These are phyloP conservation scores for Saccharomycopsis malanga DNA, from an alignment of 805 yeast genomes.

Conservation along the genomic window DNA sequence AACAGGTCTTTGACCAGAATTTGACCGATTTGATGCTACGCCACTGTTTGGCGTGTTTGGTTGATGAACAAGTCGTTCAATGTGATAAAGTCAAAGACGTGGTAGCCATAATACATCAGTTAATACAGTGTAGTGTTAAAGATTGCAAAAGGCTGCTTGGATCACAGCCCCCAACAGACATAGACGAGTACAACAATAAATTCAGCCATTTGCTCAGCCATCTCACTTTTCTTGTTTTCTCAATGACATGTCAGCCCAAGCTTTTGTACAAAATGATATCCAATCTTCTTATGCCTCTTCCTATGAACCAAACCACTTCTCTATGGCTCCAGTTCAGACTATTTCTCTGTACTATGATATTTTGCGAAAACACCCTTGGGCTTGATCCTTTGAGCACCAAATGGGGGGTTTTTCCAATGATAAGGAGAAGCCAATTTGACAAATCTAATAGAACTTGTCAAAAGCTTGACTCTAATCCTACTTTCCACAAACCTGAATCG, in stretches of 20 bases:
- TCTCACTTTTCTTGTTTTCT: background rate
- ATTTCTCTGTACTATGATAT: background rate
- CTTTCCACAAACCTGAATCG: no score
- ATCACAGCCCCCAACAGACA: no score
- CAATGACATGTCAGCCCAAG: slow-evolving; percentile 1
- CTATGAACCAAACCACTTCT: no score
- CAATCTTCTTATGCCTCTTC: background rate
- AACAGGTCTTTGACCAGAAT: background rate
- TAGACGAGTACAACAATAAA: background rate
- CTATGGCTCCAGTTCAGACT: background rate
- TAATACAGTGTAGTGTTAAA: background rate
- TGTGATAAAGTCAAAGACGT: background rate
- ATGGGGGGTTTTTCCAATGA: background rate
- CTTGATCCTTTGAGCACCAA: background rate
- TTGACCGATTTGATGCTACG: background rate
- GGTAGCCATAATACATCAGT: background rate
- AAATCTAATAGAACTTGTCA: background rate
- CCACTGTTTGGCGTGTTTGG: background rate
- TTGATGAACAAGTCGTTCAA: background rate
- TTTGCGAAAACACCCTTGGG: background rate
- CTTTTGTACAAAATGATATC: slow-evolving; percentile 1
- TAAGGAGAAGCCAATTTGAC: background rate
- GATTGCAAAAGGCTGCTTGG: background rate
- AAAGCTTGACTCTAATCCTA: no score
- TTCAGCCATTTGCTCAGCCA: background rate